Conservation (phyloP, 805 yeast species). For the Pichia californica region DNA sequence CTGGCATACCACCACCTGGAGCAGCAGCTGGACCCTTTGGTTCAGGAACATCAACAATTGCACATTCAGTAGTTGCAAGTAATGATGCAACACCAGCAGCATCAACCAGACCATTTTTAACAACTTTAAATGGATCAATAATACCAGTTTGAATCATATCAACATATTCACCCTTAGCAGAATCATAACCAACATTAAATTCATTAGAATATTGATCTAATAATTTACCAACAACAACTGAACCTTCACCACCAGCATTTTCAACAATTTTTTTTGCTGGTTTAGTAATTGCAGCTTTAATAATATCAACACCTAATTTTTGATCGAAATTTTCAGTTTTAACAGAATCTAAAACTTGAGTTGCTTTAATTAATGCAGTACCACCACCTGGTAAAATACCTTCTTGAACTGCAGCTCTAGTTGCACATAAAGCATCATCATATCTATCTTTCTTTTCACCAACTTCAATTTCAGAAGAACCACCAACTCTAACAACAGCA, state of each 20-base stretch:
- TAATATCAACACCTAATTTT: slow-evolving; percentile 90
- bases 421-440: slow-evolving; percentile 97
- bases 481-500: slow-evolving; percentile 97
- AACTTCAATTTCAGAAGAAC: slow-evolving; percentile 94
- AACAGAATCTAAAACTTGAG: slow-evolving; percentile 62
- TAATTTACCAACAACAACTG: slow-evolving; percentile 92
- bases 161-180: slow-evolving; percentile 86
- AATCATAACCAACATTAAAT: slow-evolving; percentile 87
- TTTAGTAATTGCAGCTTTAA: slow-evolving; percentile 84
- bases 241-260: slow-evolving; percentile 97
- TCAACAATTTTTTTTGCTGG: slow-evolving; percentile 95
- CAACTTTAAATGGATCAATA: slow-evolving; percentile 97
- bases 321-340: slow-evolving; percentile 89
- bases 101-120: slow-evolving; percentile 89
- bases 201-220: slow-evolving; percentile 52
- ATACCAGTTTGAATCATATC: slow-evolving; percentile 97
- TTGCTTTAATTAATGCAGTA: slow-evolving; percentile 92
- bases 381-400: slow-evolving; percentile 99
- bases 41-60: slow-evolving; percentile 91
- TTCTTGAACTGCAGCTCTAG: slow-evolving; percentile 98
- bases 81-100: slow-evolving; percentile 97
- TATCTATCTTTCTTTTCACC: slow-evolving; percentile 99
- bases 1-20: slow-evolving; percentile 38
- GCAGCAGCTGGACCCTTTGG: slow-evolving; percentile 55
- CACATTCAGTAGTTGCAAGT: slow-evolving; percentile 97